A percentile compares a stretch with the other conserved stretches of the same genome.
These are phyloP conservation scores for Stramenopiles sp. DNA, from an alignment of 352 stramenopile genomes.

Conservation along the genomic window DNA sequence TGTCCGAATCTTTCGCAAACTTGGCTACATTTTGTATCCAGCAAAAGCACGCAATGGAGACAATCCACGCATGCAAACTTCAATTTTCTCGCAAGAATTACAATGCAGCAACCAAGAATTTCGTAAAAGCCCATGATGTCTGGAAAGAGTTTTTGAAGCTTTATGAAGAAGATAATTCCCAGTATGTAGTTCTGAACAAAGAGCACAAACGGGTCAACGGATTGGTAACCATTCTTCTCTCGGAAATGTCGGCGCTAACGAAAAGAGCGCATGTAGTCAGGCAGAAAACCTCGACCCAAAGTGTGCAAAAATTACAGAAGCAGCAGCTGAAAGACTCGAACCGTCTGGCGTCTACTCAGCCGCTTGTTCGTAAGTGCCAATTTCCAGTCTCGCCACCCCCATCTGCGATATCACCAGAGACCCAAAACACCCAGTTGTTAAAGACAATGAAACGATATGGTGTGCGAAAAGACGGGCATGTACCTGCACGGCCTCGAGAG, in stretches of 20 bases:
- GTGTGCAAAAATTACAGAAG: neutral
- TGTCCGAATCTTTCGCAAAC: neutral
- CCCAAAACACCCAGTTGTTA: neutral
- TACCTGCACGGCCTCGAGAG: neutral
- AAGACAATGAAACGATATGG: neutral
- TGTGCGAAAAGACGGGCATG: neutral
- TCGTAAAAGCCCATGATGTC: neutral
- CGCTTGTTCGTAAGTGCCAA: too few relatives aligned
- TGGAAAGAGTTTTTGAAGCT: neutral
- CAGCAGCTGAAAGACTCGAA: neutral
- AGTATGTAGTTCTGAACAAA: neutral
- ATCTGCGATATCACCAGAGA: neutral
- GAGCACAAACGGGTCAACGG: neutral
- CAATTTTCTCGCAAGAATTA: neutral
- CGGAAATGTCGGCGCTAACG: neutral
- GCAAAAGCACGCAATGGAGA: neutral
- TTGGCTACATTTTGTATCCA: neutral
- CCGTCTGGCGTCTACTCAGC: neutral
- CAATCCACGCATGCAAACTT: neutral
- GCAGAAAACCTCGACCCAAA: neutral
- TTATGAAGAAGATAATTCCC: neutral
- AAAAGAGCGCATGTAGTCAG: neutral
- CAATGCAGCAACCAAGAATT: neutral
- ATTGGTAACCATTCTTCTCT: neutral
- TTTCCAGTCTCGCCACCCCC: too few relatives aligned